Percentiles rank a stretch among this genome's conserved stretches.
Conservation (phyloP, 1,284 basidiomycete species). For the Psilocybe mexicana region DNA sequence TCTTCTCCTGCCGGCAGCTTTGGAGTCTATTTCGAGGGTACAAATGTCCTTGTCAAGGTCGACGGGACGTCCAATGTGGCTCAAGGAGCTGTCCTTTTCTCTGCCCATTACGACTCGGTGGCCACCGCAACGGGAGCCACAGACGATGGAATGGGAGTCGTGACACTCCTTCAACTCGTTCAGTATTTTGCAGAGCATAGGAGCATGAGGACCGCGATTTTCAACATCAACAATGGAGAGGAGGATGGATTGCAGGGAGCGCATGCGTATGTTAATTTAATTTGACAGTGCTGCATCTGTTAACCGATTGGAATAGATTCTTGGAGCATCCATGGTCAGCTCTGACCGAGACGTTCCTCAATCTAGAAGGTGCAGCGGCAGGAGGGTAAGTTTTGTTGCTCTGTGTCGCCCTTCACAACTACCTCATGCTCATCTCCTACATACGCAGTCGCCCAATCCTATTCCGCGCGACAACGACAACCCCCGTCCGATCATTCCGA, state of each 20-base stretch:
- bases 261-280: slow-evolving; percentile 51
- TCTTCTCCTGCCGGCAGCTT: slow-evolving; percentile 18
- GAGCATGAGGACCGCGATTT: slow-evolving; percentile 62
- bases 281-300: slow-evolving; percentile 18
- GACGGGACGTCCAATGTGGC: slow-evolving; percentile 45
- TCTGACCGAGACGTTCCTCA: slow-evolving; percentile 65
- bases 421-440: too few relatives aligned
- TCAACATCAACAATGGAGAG: slow-evolving; percentile 84
- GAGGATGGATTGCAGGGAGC: slow-evolving; percentile 76
- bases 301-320: slow-evolving; percentile 42
- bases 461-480: slow-evolving; percentile 62
- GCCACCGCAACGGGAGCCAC: slow-evolving; percentile 75
- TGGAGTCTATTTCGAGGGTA: slow-evolving; percentile 68
- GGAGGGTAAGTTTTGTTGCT: slow-evolving; percentile 57
- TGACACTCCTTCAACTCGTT: slow-evolving; percentile 65
- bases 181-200: slow-evolving; percentile 55
- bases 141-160: slow-evolving; percentile 76
- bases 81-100: slow-evolving; percentile 63
- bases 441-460: slow-evolving; percentile 50
- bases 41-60: slow-evolving; percentile 70
- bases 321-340: slow-evolving; percentile 73
- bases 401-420: slow-evolving; percentile 3
- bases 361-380: slow-evolving; percentile 78
- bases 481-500: slow-evolving; percentile 51
- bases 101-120: slow-evolving; percentile 80